Base-by-base conservation (phyloP, 768 basidiomycete genomes). In the Kwoniella sp. region DNA sequence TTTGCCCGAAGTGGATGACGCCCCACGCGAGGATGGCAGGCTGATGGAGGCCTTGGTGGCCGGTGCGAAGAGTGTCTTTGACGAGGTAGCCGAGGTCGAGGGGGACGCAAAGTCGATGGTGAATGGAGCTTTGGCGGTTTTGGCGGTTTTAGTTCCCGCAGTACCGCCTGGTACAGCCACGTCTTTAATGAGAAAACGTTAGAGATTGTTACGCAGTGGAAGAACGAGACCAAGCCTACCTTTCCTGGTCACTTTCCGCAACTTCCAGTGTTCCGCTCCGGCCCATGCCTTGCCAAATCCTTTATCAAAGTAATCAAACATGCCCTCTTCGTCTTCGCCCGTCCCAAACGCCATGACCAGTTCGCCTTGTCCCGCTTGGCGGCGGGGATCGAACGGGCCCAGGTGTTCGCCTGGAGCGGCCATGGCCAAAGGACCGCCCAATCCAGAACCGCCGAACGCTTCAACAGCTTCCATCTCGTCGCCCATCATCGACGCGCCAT, bases 231-330 rank as follows among this genome's bases (percentile, higher is more conserved):
- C 11, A 34, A 19, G 73, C 83, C 75, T 58, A 92, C 89, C 80
- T 78, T 81, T 82, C 54, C 86, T 81, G 46, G 89, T 78, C n/a
- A 84, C 80, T 68, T 84, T 87, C 26, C 87, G 78, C 66, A 98
- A 73, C 71, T 93, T 98, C 93, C 95, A 99, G 70, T 99, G 95
- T 74, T 98, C 89, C 7, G 92, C 92, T 0, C 95, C 95, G 3
- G 95, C 95, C 95, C 95, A 99, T 62, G 93, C 93, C 79, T 88
- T 93, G 63, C 84, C 78, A 65, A 87, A 80, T 1, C 67, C 65
- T 64, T 84, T 81, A 73, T 98, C 92, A 69, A 98, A 95, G 73
- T 93, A 95, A 64, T 92, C 90, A 68, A 85, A 77, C 74, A 85
- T 80, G 17, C 66, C 69, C 25, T 78, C 72, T 5, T 79, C 81